Conservation (phyloP, 495 filamentous ascomycete genomes). For the Clavariopsis aquatica region DNA sequence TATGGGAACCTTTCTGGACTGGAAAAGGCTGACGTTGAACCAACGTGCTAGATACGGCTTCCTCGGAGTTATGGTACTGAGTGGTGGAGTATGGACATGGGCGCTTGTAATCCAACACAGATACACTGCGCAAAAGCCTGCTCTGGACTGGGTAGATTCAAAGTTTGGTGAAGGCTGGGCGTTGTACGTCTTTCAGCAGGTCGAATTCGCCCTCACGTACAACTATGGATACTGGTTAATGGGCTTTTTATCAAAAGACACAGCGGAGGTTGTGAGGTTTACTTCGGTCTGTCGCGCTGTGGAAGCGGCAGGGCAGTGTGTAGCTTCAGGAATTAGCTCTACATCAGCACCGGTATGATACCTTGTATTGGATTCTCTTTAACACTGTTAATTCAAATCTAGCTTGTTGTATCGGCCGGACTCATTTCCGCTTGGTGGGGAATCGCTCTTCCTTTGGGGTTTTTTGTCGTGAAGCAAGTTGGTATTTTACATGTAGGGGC, state of each 20-base stretch:
- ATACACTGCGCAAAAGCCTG: slow-evolving; percentile 8
- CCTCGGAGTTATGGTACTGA: slow-evolving; percentile 7
- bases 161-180: slow-evolving; percentile 8
- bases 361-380: background rate
- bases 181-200: slow-evolving; percentile 19
- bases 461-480: slow-evolving; percentile 35
- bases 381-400: background rate
- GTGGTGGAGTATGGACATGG: slow-evolving; percentile 6
- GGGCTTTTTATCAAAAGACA: slow-evolving; percentile 34
- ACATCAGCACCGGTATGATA: slow-evolving; percentile 33
- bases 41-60: slow-evolving; percentile 6
- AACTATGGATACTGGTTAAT: slow-evolving; percentile 40
- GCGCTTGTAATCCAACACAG: slow-evolving; percentile 10
- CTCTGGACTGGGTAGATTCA: slow-evolving; percentile 10
- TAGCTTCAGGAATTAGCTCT: slow-evolving; percentile 39
- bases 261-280: slow-evolving; percentile 29
- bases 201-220: slow-evolving; percentile 38
- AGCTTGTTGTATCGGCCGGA: slow-evolving; percentile 12
- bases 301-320: slow-evolving; percentile 38
- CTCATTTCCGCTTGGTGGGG: slow-evolving; percentile 35
- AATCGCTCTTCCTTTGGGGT: slow-evolving; percentile 30
- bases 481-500: slow-evolving; percentile 5
- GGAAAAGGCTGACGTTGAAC: slow-evolving; percentile 5
- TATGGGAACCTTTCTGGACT: slow-evolving; percentile 16
- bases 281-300: slow-evolving; percentile 32